phyloP scores from a whole-genome alignment of 2,329 filamentous ascomycete species.

The Cercospora janseana region DNA sequence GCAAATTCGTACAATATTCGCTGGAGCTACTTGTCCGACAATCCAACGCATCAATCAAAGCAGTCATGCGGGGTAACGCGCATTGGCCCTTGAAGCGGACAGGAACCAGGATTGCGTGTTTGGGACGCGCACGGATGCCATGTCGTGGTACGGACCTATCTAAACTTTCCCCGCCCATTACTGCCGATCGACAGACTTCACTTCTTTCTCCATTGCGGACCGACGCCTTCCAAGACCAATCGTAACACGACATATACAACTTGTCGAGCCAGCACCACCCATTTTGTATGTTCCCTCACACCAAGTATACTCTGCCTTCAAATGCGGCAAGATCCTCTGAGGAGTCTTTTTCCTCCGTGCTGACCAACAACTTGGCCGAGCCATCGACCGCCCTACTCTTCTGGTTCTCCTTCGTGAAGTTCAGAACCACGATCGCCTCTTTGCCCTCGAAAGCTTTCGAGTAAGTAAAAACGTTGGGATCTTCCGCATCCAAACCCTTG shows the following conservation, averaged over 20 bases:
- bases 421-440: constrained; percentile 29
- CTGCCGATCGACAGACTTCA: too few species aligned
- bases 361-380: neutral
- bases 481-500: constrained; percentile 21
- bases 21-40: too few species aligned
- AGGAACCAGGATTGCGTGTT: too few species aligned
- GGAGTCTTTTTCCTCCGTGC: neutral
- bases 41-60: too few species aligned
- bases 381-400: neutral
- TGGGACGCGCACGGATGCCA: too few species aligned
- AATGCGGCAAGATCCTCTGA: neutral
- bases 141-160: too few species aligned
- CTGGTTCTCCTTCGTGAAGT: constrained; percentile 44
- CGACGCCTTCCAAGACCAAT: neutral
- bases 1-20: neutral
- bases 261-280: neutral
- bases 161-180: too few species aligned
- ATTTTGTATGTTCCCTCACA: neutral
- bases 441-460: constrained; percentile 1
- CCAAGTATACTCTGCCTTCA: constrained; percentile 1
- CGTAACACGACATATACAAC: too few species aligned
- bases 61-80: too few species aligned
- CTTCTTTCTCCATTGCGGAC: too few species aligned
- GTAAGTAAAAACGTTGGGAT: constrained; percentile 6
- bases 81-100: too few species aligned